These are phyloP conservation scores for Penicillium samsonianum DNA, from an alignment of 495 filamentous ascomycete genomes.

Conservation along the genomic window DNA sequence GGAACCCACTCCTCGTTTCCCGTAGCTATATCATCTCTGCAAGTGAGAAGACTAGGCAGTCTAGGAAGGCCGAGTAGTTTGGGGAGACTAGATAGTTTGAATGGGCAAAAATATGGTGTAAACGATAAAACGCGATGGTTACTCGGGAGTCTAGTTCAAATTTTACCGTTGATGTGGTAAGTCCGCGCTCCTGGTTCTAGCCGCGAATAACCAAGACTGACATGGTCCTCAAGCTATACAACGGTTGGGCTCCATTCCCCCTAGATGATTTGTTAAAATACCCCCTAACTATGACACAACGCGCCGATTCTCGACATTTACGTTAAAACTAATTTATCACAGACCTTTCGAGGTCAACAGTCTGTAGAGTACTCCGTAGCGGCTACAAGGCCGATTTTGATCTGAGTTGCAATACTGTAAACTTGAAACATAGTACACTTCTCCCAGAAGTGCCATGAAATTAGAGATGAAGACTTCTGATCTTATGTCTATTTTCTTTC, in stretches of 20 bases:
- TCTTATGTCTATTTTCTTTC: conserved; percentile 1
- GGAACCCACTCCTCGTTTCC: no score
- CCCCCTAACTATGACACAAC: background rate
- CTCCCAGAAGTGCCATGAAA: background rate
- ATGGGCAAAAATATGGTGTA: no score
- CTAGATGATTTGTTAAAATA: background rate
- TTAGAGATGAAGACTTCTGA: background rate
- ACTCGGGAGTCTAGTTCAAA: no score
- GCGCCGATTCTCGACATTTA: background rate
- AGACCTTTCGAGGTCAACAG: background rate
- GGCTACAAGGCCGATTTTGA: background rate
- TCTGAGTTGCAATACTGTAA: background rate
- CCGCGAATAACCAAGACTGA: background rate
- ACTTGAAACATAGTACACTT: conserved; percentile 2
- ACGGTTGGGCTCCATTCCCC: background rate
- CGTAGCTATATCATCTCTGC: no score
- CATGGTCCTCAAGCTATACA: background rate
- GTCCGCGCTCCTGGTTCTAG: background rate
- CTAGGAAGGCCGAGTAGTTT: no score
- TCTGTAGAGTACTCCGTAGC: background rate
- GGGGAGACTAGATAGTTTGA: no score
- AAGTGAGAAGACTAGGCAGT: no score
- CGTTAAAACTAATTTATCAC: background rate
- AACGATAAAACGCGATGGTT: no score
- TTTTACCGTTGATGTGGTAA: background rate